Evolutionary conservation across 208 protist genomes (phyloP), one percentile per base, ranked within the genome.

Genomic region (Entamoeba moshkovskii): DNA sequence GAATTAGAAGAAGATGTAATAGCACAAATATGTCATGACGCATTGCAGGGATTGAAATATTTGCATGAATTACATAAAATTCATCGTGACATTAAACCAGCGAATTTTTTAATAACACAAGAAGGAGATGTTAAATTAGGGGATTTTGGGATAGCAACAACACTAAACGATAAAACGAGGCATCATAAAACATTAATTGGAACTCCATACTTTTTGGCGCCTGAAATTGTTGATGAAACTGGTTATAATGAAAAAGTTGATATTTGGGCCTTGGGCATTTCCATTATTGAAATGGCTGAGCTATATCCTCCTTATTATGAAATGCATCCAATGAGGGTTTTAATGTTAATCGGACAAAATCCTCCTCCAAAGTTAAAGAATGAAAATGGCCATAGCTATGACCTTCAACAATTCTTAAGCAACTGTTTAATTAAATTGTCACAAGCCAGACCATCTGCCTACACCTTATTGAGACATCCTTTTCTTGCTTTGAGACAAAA

Each of bases 21-120:
- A 93, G 96, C 97, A 91, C 95, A 93, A 18, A 93, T 96, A 22
- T 29, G 94, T 25, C 52, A 91, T 22, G 45, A 91, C 3, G 42
- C 91, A 2, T 45, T 95, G 97, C 48, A 95, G 18, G 97, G 95
- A 33, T 95, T 98, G 13, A 95, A 97, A 45, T 98, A 97, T 93
- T 95, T 98, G 45, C 98, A 98, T 94, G 46, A 52, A 29, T 66
- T 96, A 22, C 94, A 97, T 38, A 97, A 97, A 94, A 96, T 98
- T 45, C 98, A 98, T 93, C 94, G 98, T 46, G 98, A 99, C 94
- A 97, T 98, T 73, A 98, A 98, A 94, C 96, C 94, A 93, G 93
- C 92, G 42, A 95, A 96, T 49, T 29, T 95, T 46, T 95, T 98
- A 3, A 38, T 98, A 3, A 48, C 93, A 2, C 93, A 92, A 3